phyloP scores from a whole-genome alignment of 306 rosid genomes.

The Ochetophila trinervis region DNA sequence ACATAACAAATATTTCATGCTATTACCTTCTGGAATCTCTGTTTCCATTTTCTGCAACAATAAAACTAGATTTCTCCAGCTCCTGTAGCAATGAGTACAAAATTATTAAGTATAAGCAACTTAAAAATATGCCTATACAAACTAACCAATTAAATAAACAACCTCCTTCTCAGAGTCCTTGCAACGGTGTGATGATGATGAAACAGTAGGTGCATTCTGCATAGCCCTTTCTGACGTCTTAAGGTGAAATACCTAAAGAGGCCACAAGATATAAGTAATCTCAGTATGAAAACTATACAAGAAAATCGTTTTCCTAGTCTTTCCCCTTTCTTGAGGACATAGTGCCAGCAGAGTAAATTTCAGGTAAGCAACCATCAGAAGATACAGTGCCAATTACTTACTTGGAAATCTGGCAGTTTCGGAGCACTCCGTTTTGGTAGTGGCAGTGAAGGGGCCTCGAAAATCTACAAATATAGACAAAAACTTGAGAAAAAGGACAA shows the following conservation, averaged over 20 bases:
- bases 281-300: slow-evolving; percentile 22
- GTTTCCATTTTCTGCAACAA: slow-evolving; percentile 39
- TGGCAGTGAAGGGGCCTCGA: slow-evolving; percentile 80
- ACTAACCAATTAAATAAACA: slow-evolving; percentile 11
- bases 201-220: slow-evolving; percentile 57
- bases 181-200: slow-evolving; percentile 52
- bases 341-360: neutral
- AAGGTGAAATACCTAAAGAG: slow-evolving; percentile 74
- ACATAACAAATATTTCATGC: neutral
- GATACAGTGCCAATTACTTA: slow-evolving; percentile 37
- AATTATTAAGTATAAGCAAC: neutral
- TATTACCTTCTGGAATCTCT: slow-evolving; percentile 60
- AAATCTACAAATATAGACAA: slow-evolving; percentile 56
- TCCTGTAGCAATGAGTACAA: slow-evolving; percentile 41
- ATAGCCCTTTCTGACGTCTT: slow-evolving; percentile 85
- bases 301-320: slow-evolving; percentile 9
- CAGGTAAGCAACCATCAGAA: slow-evolving; percentile 1
- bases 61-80: slow-evolving; percentile 39
- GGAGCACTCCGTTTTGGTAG: slow-evolving; percentile 71
- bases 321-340: neutral
- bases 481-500: slow-evolving; percentile 19
- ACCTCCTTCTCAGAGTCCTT: slow-evolving; percentile 47
- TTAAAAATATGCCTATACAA: slow-evolving; percentile 18
- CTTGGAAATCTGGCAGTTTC: slow-evolving; percentile 85
- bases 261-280: slow-evolving; percentile 22